Base-by-base conservation (phyloP, 257 asterid genomes). In the Nicotiana undulata region DNA sequence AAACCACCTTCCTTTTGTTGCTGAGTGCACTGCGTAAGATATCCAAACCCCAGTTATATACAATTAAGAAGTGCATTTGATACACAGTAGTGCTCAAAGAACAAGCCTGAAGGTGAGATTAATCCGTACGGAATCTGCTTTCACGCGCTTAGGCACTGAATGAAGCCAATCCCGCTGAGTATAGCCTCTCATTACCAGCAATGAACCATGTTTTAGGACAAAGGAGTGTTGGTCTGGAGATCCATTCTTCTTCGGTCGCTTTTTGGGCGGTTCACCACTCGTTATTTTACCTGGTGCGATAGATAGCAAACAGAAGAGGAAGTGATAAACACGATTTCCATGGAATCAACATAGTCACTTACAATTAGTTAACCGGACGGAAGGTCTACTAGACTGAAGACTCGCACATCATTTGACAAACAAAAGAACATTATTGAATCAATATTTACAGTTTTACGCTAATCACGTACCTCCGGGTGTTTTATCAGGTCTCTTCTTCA, bases 91-190 rank as follows among this genome's bases (percentile, higher is more conserved):
- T 0, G 37, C n/a, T 90, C 86, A 88, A 60, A 90, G 64, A 75
- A 94, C 81, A 59, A 82, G 86, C 84, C 99, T 88, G 86, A 95
- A 95, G 1, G 99, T 95, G 83, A 95, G 98, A 85, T 95, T 95
- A 75, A 95, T 93, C 49, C 97, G 88, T 26, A 72, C 80, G 0
- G 93, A 88, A 46, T 83, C 91, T 1, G 97, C 98, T 87, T 93
- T 95, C 12, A 64, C 90, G 4, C 98, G 99, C 83, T 92, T 95
- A 49, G 99, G 99, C 76, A 95, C 97, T 2, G 99, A 92, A 81
- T 95, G 99, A 59, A 93, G 85, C 98, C 99, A 95, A 83, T 95
- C 97, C 55, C 97, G 86, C 84, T 95, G 99, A 16, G 96, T 91
- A 84, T 89, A 86, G 82, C 98, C 97, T 84, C 90, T 88, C 99